Conservation (phyloP, 1,284 basidiomycete species). For the Pterulicium gracile region DNA sequence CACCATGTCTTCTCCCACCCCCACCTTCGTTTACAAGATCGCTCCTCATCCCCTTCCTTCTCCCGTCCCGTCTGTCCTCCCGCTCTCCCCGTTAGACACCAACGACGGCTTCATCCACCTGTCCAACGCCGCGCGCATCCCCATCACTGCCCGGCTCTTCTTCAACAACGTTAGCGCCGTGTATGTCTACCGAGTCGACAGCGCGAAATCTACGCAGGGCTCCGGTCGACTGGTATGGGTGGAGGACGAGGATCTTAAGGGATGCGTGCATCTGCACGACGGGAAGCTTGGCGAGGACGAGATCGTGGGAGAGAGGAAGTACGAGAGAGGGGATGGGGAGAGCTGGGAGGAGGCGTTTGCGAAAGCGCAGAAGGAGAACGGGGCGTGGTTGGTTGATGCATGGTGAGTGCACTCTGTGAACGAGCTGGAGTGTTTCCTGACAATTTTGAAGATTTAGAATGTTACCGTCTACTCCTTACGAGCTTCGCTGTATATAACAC, state of each 20-base stretch:
- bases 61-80: background rate
- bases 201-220: background rate
- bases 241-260: background rate
- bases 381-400: background rate
- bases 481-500: too few species aligned
- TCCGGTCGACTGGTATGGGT: background rate
- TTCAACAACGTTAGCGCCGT: background rate
- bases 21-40: background rate
- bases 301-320: background rate
- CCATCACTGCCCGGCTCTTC: background rate
- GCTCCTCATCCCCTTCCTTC: background rate
- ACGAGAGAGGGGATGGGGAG: background rate
- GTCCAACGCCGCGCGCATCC: background rate
- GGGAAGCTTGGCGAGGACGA: background rate
- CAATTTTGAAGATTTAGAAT: too few species aligned
- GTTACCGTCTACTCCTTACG: too few species aligned
- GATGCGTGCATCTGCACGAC: background rate
- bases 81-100: background rate
- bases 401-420: too few species aligned
- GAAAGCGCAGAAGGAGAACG: background rate
- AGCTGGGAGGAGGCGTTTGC: background rate
- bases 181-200: background rate
- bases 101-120: background rate
- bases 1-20: background rate
- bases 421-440: too few species aligned